These are phyloP conservation scores for Myriosclerotinia duriaeana DNA, from an alignment of 2,329 filamentous ascomycete genomes.

Conservation along the genomic window DNA sequence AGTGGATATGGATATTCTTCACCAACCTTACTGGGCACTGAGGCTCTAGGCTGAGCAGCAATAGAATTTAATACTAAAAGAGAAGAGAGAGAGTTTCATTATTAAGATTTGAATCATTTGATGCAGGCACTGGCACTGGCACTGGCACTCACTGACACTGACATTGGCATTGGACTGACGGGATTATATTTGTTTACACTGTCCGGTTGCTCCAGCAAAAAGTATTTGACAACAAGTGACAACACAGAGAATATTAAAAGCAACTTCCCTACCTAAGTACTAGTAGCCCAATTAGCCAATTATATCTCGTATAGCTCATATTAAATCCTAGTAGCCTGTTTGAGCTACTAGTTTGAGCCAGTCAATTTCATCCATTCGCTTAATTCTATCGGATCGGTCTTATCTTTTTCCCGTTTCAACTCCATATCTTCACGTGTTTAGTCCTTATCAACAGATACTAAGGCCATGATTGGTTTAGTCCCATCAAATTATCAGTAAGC, in stretches of 20 bases:
- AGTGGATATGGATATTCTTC: no score
- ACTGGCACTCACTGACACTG: no score
- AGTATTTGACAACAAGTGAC: conserved; percentile 11
- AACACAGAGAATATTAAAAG: background rate
- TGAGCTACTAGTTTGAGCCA: background rate
- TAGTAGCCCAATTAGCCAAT: background rate
- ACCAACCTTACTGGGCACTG: no score
- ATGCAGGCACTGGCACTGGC: no score
- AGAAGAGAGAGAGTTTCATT: no score
- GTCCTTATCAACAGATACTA: background rate
- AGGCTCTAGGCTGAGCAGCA: no score
- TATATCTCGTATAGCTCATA: fast-evolving
- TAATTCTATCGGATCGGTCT: background rate
- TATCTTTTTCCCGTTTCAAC: background rate
- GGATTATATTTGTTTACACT: background rate
- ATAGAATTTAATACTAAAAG: no score
- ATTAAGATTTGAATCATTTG: no score
- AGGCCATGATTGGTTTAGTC: conserved; percentile 1
- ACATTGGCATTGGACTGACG: no score
- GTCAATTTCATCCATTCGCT: no score
- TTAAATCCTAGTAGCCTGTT: background rate
- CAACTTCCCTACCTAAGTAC: no score
- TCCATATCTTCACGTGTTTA: background rate
- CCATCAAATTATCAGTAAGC: background rate
- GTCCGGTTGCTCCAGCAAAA: background rate